Evolutionary conservation across 352 stramenopile genomes (phyloP).

Genomic region (Phytophthora constricta): DNA sequence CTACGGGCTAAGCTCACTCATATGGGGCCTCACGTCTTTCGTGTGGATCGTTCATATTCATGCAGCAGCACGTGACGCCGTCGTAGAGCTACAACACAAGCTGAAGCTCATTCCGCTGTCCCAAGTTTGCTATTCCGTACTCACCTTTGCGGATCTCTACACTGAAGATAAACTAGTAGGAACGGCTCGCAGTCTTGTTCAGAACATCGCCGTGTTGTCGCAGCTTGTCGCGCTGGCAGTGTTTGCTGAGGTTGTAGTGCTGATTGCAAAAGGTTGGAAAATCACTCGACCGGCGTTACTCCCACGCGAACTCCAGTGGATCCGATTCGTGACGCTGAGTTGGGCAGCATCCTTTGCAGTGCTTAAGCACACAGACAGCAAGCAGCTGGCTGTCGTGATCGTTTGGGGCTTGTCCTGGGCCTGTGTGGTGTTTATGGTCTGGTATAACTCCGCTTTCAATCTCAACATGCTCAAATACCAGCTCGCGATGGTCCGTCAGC

Average conservation of each 20-base stretch:
- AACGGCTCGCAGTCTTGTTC: slow-evolving; percentile 42
- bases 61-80: slow-evolving; percentile 44
- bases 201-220: slow-evolving; percentile 45
- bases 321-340: slow-evolving; percentile 58
- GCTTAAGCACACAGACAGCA: slow-evolving; percentile 48
- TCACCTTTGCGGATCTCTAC: slow-evolving; percentile 44
- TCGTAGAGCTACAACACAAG: slow-evolving; percentile 58
- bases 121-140: slow-evolving; percentile 35
- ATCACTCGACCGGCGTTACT: slow-evolving; percentile 61
- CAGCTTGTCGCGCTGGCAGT: slow-evolving; percentile 55
- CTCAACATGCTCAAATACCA: slow-evolving; percentile 77
- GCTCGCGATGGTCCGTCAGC: slow-evolving; percentile 63
- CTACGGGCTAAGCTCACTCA: slow-evolving; percentile 43
- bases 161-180: slow-evolving; percentile 38
- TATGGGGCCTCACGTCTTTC: slow-evolving; percentile 43
- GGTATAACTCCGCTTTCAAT: slow-evolving; percentile 76
- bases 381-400: slow-evolving; percentile 54
- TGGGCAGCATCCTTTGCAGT: slow-evolving; percentile 57
- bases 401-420: slow-evolving; percentile 65
- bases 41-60: slow-evolving; percentile 64
- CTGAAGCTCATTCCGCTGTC: slow-evolving; percentile 61
- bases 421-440: slow-evolving; percentile 67
- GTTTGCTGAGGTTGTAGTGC: slow-evolving; percentile 53
- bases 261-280: slow-evolving; percentile 77
- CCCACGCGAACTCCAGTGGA: slow-evolving; percentile 56